Base-by-base conservation (phyloP, 345 rosid species). In the Noccaea bulbosa region DNA sequence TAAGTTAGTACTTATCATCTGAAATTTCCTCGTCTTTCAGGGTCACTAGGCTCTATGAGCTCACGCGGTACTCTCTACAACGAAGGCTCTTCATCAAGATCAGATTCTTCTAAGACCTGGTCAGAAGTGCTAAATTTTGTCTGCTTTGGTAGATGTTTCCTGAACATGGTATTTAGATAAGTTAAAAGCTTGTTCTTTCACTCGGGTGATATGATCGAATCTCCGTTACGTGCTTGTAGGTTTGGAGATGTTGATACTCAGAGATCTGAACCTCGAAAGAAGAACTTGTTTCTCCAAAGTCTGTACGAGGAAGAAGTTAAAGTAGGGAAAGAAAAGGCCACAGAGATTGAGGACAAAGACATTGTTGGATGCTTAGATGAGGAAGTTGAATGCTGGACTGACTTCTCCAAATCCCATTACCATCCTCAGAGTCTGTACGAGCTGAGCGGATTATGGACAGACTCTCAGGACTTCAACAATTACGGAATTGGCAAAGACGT, bases 11-110 rank as follows among this genome's bases (percentile, higher is more conserved):
- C 1, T 17, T 17, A 17, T 63, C 17, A 16, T 48, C 44, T 71
- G 71, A 44, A 30, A 12, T 14, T 56, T 61, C 55, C 7, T 53
- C 14, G 12, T 2, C 35, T 70, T 79, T 74, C 79, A 93, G 98
- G 98, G 43, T 88, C 93, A 33, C 85, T 94, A 67, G 99, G 99
- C 71, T 80, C 90, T 58, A 57, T 91, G 86, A 84, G 95, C 70
- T 80, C 93, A 47, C 79, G 67, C 34, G 96, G 96, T 67, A 72
- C 91, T 0, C 70, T 93, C 77, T 89, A 87, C 73, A 76, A 81
- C 7, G 83, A 77, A 61, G 77, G 46, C 20, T 76, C 74, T 24
- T 69, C 84, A 6, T 67, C 73, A 45, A 52, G 81, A 74, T 57
- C 83, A 16, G 83, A 78, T 61, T 77, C 88, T 73, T 52, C 81